Percentiles rank a stretch among this genome's conserved stretches.
Conservation (phyloP, 768 basidiomycete genomes). For the Rhizopogon vesiculosus region DNA sequence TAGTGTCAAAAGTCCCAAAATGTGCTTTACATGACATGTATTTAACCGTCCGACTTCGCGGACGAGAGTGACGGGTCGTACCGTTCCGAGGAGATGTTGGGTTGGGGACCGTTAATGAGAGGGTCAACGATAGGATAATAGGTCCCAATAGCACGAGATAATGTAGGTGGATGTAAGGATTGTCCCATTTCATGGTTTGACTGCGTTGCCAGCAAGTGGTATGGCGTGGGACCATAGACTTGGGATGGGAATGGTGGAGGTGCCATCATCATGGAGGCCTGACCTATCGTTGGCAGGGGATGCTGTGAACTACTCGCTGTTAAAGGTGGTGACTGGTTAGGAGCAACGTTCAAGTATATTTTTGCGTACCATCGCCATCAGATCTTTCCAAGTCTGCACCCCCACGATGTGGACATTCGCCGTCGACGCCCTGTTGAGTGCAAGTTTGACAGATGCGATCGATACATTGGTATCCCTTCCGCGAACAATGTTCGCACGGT, state of each 20-base stretch:
- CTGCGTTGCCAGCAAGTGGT: constrained; percentile 22
- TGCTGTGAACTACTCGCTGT: constrained; percentile 2
- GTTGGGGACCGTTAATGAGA: constrained; percentile 21
- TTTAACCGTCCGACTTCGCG: neutral
- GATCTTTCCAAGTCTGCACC: constrained; percentile 18
- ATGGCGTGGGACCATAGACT: constrained; percentile 22
- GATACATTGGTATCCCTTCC: constrained; percentile 48
- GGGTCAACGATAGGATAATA: constrained; percentile 41
- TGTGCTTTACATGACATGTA: neutral
- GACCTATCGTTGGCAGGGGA: constrained; percentile 8
- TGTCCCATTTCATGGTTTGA: constrained; percentile 6
- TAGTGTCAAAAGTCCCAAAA: too few species aligned
- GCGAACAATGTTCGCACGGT: constrained; percentile 45
- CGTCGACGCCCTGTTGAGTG: constrained; percentile 36
- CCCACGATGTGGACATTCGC: constrained; percentile 41
- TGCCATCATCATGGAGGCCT: constrained; percentile 12
- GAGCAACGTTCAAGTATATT: neutral
- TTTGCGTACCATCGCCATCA: constrained; percentile 17
- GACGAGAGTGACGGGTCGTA: constrained; percentile 18
- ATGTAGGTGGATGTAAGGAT: constrained; percentile 9
- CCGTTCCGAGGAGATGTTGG: constrained; percentile 29
- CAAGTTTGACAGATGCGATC: constrained; percentile 45
- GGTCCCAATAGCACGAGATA: constrained; percentile 21
- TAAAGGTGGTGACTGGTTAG: constrained; percentile 4
- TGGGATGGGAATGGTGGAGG: constrained; percentile 19